Evolutionary conservation across 345 rosid species (phyloP).

Genomic region (Geranium brycei): DNA sequence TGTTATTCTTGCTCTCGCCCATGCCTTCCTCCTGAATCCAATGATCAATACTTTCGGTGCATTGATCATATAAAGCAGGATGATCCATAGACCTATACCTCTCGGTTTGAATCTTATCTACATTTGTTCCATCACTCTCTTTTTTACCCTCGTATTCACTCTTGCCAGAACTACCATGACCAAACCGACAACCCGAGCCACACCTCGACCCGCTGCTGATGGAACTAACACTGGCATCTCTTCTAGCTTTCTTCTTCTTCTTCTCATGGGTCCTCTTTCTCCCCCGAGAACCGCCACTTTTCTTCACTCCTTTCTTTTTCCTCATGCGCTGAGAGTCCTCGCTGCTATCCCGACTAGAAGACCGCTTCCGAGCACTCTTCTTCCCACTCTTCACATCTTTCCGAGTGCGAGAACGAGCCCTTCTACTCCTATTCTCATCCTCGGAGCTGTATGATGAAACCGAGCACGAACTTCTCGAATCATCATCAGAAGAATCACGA

Average conservation of each 20-base stretch:
- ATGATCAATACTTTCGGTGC: slow-evolving; percentile 18
- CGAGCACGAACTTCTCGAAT: slow-evolving; percentile 28
- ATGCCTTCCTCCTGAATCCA: slow-evolving; percentile 23
- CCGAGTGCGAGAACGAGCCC: slow-evolving; percentile 29
- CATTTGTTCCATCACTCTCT: slow-evolving; percentile 13
- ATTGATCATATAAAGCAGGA: slow-evolving; percentile 18
- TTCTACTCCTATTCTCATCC: slow-evolving; percentile 30
- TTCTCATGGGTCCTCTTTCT: slow-evolving; percentile 18
- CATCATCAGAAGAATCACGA: slow-evolving; percentile 31
- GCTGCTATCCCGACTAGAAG: slow-evolving; percentile 36
- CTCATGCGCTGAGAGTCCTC: slow-evolving; percentile 20
- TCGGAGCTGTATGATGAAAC: slow-evolving; percentile 40
- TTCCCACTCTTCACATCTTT: slow-evolving; percentile 31
- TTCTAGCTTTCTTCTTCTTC: slow-evolving; percentile 22
- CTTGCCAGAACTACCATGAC: slow-evolving; percentile 20
- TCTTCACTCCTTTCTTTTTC: slow-evolving; percentile 34
- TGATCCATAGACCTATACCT: slow-evolving; percentile 19
- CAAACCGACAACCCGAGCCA: slow-evolving; percentile 10
- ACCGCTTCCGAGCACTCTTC: slow-evolving; percentile 36
- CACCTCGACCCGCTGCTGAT: slow-evolving; percentile 25
- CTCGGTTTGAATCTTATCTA: slow-evolving; percentile 14
- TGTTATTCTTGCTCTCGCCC: slow-evolving; percentile 19
- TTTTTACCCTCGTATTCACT: slow-evolving; percentile 30
- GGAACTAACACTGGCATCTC: slow-evolving; percentile 33
- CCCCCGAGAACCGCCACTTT: slow-evolving; percentile 14